Evolutionary conservation across 768 basidiomycete genomes (phyloP), one percentile per base, ranked within the genome.

Genomic region (Lactifluus piperatus): DNA sequence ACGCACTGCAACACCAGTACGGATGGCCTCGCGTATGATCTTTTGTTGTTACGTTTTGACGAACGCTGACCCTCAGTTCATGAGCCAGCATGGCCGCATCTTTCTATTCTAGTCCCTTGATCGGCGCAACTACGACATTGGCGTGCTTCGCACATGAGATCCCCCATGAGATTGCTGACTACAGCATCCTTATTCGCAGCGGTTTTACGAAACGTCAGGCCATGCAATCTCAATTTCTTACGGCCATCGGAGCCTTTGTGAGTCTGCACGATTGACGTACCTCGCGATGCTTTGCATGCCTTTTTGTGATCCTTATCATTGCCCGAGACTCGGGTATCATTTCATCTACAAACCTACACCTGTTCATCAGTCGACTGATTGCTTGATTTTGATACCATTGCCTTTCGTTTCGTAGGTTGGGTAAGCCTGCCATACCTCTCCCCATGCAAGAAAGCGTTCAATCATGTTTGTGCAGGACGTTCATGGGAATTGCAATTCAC

Each of bases 121-220:
- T 95, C 62, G 93, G 93, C 44, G 92, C 93, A 36, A 94, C 92
- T 44, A 94, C 92, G 3, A 93, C 92, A n/a, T 79, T 95, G 47
- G 93, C 93, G 26, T 94, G 92, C 69, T 95, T 94, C 68, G 91
- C 90, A 2, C 91, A 95, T 70, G 92, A 95, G 72, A 94, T 95
- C 54, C 93, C 93, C 18, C 92, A 95, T 68, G 91, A 95, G 77
- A 94, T 95, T 62, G 93, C 92, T n/a, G 93, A 94, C 70, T 94
- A 94, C 68, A 92, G 90, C n/a, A 94, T 94, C 64, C 76, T 94
- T 36, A 82, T 94, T 49, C 84, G 88, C 43, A 91, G 88, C 65
- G 92, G 93, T 4, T 94, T 94, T 70, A 89, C 86, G 27, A 95
- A 95, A 72, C 77, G 74, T 65, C 91, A 94, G 70, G 93, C 93